phyloP scores from a whole-genome alignment of 2,329 filamentous ascomycete species.

The Ceratocystis cacaofunesta region DNA sequence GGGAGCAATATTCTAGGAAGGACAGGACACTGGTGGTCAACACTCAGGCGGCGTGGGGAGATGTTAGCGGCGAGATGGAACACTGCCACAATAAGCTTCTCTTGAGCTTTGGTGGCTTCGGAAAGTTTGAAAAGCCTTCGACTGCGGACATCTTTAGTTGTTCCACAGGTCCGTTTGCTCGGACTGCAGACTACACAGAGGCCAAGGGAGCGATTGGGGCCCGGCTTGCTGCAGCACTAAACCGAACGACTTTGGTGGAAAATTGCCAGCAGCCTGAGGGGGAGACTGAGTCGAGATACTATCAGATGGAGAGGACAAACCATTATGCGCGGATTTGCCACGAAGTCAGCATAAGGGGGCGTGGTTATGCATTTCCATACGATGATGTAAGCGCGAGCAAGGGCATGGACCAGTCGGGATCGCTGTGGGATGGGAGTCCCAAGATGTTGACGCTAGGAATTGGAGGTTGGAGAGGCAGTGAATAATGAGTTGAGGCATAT shows the following conservation, averaged over 20 bases:
- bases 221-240: conserved; percentile 60
- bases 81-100: conserved; percentile 27
- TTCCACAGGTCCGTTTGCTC: conserved; percentile 41
- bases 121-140: conserved; percentile 32
- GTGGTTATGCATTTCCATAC: conserved; percentile 57
- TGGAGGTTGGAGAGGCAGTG: conserved; percentile 27
- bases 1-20: conserved; percentile 31
- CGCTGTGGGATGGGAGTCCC: conserved; percentile 42
- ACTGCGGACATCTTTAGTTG: conserved; percentile 38
- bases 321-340: conserved; percentile 54
- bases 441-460: conserved; percentile 41
- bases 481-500: neutral
- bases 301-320: conserved; percentile 41
- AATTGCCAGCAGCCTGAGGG: conserved; percentile 38
- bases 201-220: conserved; percentile 51
- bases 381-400: conserved; percentile 48
- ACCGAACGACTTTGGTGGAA: conserved; percentile 52
- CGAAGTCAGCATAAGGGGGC: conserved; percentile 40
- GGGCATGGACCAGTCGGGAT: conserved; percentile 46
- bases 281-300: conserved; percentile 36
- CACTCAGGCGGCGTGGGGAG: conserved; percentile 39
- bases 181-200: conserved; percentile 27
- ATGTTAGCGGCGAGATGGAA: conserved; percentile 31
- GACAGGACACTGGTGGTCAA: conserved; percentile 33
- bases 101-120: conserved; percentile 22